Evolutionary conservation across 2,329 filamentous ascomycete genomes (phyloP), one percentile per base, ranked within the genome.

Genomic region (Penicillium sp.): DNA sequence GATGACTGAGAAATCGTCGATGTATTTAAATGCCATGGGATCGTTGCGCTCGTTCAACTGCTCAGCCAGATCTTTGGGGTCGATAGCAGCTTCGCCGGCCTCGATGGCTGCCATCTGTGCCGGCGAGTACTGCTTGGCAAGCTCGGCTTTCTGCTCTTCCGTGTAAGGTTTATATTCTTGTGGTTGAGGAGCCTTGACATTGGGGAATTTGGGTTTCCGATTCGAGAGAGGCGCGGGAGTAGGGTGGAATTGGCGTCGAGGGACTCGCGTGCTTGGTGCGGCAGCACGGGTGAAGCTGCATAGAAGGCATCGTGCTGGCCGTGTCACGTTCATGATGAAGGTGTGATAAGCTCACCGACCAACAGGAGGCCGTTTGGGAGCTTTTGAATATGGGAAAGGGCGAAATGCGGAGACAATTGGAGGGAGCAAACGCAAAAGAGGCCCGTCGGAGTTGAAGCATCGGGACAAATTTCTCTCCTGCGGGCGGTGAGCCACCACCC

Each of bases 31-130:
- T 45, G 77, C 77, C 76, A 88, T 87, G 8, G 83, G 79, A 66
- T 95, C 90, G 46, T 75, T 78, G 53, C 89, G 84, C 60, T 88
- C 70, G 36, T 82, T 78, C 57, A 85, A 88, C 72, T 93, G 87
- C 29, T 82, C 77, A 35, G 85, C 77, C 65, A 96, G 67, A 70
- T 97, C 89, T 57, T 83, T 77, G 9, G 85, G 75, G 64, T 87
- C 79, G 67, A 96, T 84, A 58, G 87, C 82, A 53, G 80, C 75
- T 72, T 96, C 91, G 61, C 86, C 90, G 40, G 87, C 87, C 72
- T 87, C 79, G 66, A 97, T 83, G 49, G 90, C 89, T 48, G 82
- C 83, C 60, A 95, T 77, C 74, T 97, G 92, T 67, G 86, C 82
- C 13, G 84, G 79, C 0, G 89, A 88, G 76, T 95, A 97, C 60